These are phyloP conservation scores for Didymella exigua DNA, from an alignment of 2,329 filamentous ascomycete genomes.

Conservation along the genomic window DNA sequence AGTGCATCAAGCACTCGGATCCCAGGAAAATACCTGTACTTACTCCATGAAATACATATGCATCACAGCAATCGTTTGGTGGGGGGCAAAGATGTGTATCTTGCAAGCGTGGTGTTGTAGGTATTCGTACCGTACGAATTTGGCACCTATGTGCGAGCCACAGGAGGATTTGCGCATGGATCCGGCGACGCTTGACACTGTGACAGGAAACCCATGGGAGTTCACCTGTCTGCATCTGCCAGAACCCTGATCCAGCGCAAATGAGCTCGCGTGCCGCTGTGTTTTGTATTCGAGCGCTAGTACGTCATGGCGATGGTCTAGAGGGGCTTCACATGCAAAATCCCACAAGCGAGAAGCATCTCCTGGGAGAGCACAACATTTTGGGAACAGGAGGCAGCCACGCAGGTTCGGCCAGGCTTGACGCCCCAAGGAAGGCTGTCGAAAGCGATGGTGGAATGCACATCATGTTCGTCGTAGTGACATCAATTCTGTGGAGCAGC, in stretches of 20 bases:
- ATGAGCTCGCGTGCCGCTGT: conserved; percentile 13
- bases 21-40: too few relatives aligned
- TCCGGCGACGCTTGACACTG: neutral
- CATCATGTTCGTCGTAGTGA: conserved; percentile 9
- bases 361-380: conserved; percentile 13
- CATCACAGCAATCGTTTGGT: neutral
- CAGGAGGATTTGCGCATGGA: conserved; percentile 14
- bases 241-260: conserved; percentile 5
- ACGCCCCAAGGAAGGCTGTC: conserved; percentile 3
- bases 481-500: conserved; percentile 14
- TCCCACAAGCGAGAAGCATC: conserved; percentile 7
- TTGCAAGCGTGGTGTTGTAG: neutral
- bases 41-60: neutral
- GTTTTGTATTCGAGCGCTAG: conserved; percentile 2
- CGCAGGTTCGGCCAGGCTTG: conserved; percentile 2
- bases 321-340: conserved; percentile 16
- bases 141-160: neutral
- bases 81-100: neutral
- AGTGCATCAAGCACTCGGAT: neutral
- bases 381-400: neutral
- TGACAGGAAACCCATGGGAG: neutral
- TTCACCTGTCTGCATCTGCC: conserved; percentile 1
- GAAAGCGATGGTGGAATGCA: conserved; percentile 5
- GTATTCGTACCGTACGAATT: too few relatives aligned
- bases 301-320: neutral